Conservation (phyloP, 305 asterid species). For the Fraxinus greggii region DNA sequence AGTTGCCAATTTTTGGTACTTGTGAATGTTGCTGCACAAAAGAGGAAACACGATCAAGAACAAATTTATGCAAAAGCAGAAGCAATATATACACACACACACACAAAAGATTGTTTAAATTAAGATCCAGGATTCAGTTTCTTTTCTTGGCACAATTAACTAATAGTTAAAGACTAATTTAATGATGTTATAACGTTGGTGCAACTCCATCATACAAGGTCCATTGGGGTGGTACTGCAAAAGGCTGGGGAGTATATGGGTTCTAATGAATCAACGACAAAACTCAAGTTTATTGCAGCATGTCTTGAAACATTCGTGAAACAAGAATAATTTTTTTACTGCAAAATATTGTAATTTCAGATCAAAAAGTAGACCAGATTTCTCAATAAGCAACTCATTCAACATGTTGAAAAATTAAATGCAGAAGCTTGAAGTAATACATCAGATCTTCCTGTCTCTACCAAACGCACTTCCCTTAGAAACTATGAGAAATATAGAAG, state of each 20-base stretch:
- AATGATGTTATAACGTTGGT: too few relatives aligned
- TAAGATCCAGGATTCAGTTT: not conserved
- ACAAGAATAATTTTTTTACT: not conserved
- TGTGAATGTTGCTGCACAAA: constrained; percentile 40
- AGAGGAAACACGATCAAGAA: constrained; percentile 1
- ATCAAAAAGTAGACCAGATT: not conserved
- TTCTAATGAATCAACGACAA: not conserved
- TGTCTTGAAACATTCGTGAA: not conserved
- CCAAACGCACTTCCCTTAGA: not conserved
- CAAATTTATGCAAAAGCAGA: not conserved
- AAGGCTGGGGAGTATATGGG: too few relatives aligned
- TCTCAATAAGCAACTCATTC: not conserved
- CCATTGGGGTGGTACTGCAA: too few relatives aligned
- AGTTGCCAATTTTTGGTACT: constrained; percentile 62
- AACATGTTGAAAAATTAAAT: not conserved
- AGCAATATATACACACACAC: too few relatives aligned
- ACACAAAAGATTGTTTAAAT: not conserved
- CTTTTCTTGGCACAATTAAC: not conserved
- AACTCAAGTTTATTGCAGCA: not conserved
- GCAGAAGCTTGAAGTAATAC: not conserved
- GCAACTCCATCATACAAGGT: too few relatives aligned
- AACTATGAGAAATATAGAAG: not conserved
- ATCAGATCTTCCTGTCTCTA: not conserved
- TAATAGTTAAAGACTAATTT: too few relatives aligned
- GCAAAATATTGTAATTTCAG: not conserved